Evolutionary conservation across 768 basidiomycete genomes (phyloP), one percentile per base, ranked within the genome.

Genomic region (Rhodotorula toruloides): DNA sequence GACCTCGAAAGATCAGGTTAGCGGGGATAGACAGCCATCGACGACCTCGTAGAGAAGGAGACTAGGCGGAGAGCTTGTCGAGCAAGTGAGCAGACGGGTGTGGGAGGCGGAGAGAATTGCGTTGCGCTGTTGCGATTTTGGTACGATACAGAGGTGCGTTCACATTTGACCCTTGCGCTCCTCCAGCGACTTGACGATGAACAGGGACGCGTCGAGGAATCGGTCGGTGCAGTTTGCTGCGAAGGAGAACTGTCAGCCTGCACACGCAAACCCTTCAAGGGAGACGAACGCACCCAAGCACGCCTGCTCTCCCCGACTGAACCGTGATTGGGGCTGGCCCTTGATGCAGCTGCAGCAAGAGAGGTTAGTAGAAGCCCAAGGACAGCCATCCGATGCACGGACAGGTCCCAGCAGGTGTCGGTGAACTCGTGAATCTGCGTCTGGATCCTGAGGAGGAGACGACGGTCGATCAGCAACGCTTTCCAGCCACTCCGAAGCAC

Each of bases 131-230:
- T 43, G 27, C 3, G n/a, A 31, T 6, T 17, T 11, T 16, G 31
- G 29, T 34, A 17, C 29, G 8, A 31, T 34, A 25, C 19, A 46
- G 37, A 54, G 29, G 21, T 10, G 14, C 10, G 21, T 57, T 47
- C 48, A 61, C 61, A 59, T 25, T 40, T 64, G 61, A 53, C 57
- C 61, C 37, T 55, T 42, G 50, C 78, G 77, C 59, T 71, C 54
- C 63, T 79, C 77, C 58, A 87, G 79, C 73, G 84, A 82, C 69
- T 84, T 84, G 63, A 96, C 86, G 81, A 97, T 83, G 79, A 84
- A 89, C 47, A 91, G 77, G 75, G 85, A 88, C 43, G 86, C 84
- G 79, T 97, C 93, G 73, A 97, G 80, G 80, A 96, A 97, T 63
- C 92, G 82, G 63, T 90, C 89, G 55, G 94, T 91, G 75, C 93